phyloP scores from a whole-genome alignment of 257 asterid genomes.

The Solanum bukasovii region DNA sequence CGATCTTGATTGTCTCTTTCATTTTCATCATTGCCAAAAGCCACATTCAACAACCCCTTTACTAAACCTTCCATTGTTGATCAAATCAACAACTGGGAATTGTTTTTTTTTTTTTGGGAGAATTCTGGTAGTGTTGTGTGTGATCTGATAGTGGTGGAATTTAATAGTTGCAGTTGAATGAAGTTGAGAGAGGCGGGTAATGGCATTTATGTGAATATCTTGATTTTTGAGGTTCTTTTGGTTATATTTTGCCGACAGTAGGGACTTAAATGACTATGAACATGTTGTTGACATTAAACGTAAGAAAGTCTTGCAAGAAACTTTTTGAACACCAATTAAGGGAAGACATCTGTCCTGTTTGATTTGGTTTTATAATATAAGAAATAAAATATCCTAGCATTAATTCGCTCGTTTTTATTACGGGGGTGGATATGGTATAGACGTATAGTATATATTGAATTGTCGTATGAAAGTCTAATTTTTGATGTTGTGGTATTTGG shows the following conservation, averaged over 20 bases:
- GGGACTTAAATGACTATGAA: neutral
- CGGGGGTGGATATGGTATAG: neutral
- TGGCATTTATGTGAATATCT: neutral
- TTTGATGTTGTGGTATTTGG: neutral
- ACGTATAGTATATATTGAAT: neutral
- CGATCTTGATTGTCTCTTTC: neutral
- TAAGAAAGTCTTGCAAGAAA: neutral
- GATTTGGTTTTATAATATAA: neutral
- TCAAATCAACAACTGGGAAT: neutral
- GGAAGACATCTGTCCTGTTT: neutral
- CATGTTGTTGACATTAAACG: neutral
- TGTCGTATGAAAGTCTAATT: neutral
- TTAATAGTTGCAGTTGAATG: slow-evolving; percentile 1
- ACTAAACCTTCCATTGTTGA: slow-evolving; percentile 54
- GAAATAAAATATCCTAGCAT: neutral
- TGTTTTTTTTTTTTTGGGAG: neutral
- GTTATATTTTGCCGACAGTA: neutral
- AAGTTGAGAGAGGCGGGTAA: slow-evolving; percentile 1
- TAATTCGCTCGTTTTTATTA: neutral
- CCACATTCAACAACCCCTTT: slow-evolving; percentile 51
- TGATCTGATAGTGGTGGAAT: neutral
- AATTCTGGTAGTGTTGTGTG: neutral
- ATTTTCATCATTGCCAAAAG: slow-evolving; percentile 31
- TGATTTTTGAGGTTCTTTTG: neutral
- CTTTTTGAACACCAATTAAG: neutral